Base-by-base conservation (phyloP, 2,329 filamentous ascomycete genomes). In the Ceratocystis cubensis region DNA sequence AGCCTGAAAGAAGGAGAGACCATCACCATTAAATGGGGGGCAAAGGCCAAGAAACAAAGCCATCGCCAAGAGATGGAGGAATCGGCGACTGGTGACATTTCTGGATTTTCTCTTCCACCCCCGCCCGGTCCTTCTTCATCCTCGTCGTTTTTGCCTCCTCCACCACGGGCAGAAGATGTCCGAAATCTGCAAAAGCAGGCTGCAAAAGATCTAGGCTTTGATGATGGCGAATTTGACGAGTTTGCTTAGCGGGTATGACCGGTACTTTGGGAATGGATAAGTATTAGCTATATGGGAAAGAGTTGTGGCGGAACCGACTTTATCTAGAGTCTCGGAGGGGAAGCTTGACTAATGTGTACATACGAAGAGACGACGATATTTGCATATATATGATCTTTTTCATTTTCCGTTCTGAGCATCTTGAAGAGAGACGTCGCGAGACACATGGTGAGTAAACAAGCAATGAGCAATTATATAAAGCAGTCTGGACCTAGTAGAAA, bases 1-100 rank as follows among this genome's bases (percentile, higher is more conserved):
- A 92, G 88, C 72, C 75, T 96, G 70, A 96, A 96, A 75, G 90
- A 92, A 68, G 91, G 91, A 10, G 88, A 96, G 80, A 96, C 88
- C 20, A 95, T 96, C 71, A 90, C 87, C 45, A 75, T 75, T 62
- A 79, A 79, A 70, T 79, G 82, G 68, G 80, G 79, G 17, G 75
- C 80, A 70, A 79, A 83, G 70, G 79, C 74, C 71, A 73, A 72
- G 66, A 76, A 73, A 70, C 73, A 76, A 69, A 71, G 5, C 41
- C 33, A 66, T 69, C 70, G 67, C 62, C 59, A 56, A 46, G 64
- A 69, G 2, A 69, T 66, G 25, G 63, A 63, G 46, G 44, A 69
- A 5, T 64, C 68, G 67, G 53, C 69, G 70, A 65, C 69, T 69
- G 70, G 76, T 71, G 61, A 74, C 68, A 73, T 78, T 65, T 22